Evolutionary conservation across 2,329 filamentous ascomycete species (phyloP), one percentile per base, ranked within the genome.

Genomic region (Fusarium sp.): DNA sequence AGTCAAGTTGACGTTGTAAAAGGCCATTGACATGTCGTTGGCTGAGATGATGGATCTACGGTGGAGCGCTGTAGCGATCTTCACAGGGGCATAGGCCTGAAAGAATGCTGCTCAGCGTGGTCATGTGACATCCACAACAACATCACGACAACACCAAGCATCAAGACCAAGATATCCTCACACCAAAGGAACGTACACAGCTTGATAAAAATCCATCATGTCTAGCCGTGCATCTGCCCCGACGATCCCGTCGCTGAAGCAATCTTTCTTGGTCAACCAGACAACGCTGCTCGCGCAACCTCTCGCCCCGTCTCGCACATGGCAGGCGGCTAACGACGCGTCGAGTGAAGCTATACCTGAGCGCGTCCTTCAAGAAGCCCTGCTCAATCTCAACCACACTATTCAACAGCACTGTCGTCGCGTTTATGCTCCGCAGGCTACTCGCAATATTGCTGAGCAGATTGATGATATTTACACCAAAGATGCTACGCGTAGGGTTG

Each of bases 371-470:
- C 88, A 91, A 74, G 89, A 92, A 70, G 89, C 86, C 14, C 80
- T 92, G 6, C 84, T 85, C 73, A 86, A 86, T 45, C 84, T 93
- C 14, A 93, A 93, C 79, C 88, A 91, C 69, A 83, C 86, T 18
- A 83, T 94, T 16, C 88, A 89, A 73, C 90, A 92, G 75, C 93
- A 95, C 80, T 88, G 88, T 33, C 89, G 89, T 39, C 88, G 91
- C 65, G 90, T 91, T 6, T 94, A 94, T 80, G 88, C 91, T 18
- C 88, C 91, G 0, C 91, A 93, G 76, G 91, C 92, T n/a, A 90
- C 88, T 61, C 88, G 92, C 39, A 91, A 93, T 77, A 88, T 94
- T 20, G 92, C 92, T 2, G 92, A 94, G 84, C 92, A 95, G 83
- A 90, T 95, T 48, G 91, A 93, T 81, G 82, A 83, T 57, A 83